Conservation (phyloP, 805 yeast genomes). For the Cyberlindnera americana region DNA sequence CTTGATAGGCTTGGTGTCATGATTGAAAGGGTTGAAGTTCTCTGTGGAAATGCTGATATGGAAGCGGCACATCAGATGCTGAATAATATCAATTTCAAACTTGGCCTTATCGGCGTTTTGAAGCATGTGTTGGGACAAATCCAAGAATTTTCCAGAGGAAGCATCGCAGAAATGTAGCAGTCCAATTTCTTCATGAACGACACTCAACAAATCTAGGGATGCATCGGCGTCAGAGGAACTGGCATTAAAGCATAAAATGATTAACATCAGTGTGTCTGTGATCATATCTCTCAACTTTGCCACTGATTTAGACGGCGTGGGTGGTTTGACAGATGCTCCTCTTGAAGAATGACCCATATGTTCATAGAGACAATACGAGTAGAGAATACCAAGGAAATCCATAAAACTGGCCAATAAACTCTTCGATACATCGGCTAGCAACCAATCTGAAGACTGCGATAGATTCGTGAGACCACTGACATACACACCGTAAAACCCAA, state of each 20-base stretch:
- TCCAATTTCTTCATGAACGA: constrained; percentile 75
- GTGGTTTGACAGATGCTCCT: constrained; percentile 33
- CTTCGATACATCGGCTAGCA: constrained; percentile 7
- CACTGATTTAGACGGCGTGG: constrained; percentile 9
- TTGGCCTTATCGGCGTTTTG: constrained; percentile 38
- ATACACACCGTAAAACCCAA: constrained; percentile 54
- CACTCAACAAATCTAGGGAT: constrained; percentile 42
- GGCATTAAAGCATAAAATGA: constrained; percentile 35
- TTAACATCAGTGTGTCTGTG: constrained; percentile 34
- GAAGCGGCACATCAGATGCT: constrained; percentile 73
- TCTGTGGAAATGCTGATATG: constrained; percentile 63
- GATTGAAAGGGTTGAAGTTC: constrained; percentile 62
- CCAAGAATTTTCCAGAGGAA: constrained; percentile 58
- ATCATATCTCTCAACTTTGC: constrained; percentile 37
- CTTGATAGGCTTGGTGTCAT: constrained; percentile 41
- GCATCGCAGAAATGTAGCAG: constrained; percentile 62
- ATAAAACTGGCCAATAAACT: constrained; percentile 25
- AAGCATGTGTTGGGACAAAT: constrained; percentile 52
- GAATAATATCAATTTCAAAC: constrained; percentile 69
- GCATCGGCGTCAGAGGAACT: constrained; percentile 25
- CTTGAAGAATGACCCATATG: constrained; percentile 17
- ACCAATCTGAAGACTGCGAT: constrained; percentile 35
- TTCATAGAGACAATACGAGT: constrained; percentile 37
- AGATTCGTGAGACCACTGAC: constrained; percentile 35
- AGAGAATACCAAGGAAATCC: constrained; percentile 40